A percentile compares a stretch with the other conserved stretches of the same genome.
These are phyloP conservation scores for Carpinus viminea DNA, from an alignment of 306 rosid genomes.

Conservation along the genomic window DNA sequence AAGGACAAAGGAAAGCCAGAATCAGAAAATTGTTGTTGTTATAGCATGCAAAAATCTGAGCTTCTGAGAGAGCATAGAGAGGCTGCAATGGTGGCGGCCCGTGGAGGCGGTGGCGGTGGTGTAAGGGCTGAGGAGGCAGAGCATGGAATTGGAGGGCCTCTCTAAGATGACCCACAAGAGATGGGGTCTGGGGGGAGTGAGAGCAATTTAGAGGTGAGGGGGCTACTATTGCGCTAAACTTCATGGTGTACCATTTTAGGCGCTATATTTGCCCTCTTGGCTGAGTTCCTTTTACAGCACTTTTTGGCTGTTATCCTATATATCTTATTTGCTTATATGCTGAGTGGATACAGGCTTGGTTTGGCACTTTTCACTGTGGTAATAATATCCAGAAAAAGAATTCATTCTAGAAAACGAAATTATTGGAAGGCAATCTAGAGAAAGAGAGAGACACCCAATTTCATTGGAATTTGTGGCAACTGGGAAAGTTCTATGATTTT, in stretches of 20 bases:
- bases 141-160: conserved; percentile 3
- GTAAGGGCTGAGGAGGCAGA: not conserved
- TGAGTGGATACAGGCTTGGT: conserved; percentile 2
- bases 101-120: not conserved
- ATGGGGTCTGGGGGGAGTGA: not conserved
- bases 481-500: no score
- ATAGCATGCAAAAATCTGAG: not conserved
- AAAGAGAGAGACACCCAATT: no score
- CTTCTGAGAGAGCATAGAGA: not conserved
- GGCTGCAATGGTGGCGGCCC: not conserved
- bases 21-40: not conserved
- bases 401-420: not conserved
- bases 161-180: not conserved
- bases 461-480: no score
- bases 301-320: not conserved
- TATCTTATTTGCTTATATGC: not conserved
- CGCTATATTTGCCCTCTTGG: conserved; percentile 14
- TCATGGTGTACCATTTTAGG: conserved; percentile 25
- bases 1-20: not conserved
- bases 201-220: conserved; percentile 10
- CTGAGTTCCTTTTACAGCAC: not conserved
- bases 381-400: not conserved
- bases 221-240: not conserved
- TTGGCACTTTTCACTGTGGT: not conserved
- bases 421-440: not conserved